Conservation (phyloP, 1,284 basidiomycete genomes). For the Phellopilus nigrolimitatus region DNA sequence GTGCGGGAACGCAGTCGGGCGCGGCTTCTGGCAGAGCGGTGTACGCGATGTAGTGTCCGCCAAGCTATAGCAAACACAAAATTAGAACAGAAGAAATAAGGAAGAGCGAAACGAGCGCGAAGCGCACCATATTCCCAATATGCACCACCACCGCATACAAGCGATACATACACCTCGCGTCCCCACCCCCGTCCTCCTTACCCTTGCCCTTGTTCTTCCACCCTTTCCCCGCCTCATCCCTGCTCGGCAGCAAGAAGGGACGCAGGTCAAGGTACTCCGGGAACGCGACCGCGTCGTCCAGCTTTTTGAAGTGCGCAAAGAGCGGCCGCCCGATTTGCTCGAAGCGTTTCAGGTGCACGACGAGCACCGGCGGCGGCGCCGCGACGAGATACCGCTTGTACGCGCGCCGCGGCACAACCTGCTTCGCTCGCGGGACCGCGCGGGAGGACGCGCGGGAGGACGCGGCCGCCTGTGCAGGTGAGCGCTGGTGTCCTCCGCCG, state of each 20-base stretch:
- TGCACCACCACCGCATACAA: constrained; percentile 87
- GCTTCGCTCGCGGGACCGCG: constrained; percentile 44
- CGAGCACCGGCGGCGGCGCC: constrained; percentile 80
- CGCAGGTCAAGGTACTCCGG: constrained; percentile 81
- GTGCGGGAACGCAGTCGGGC: not conserved
- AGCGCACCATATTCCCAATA: constrained; percentile 78
- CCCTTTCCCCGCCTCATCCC: constrained; percentile 50
- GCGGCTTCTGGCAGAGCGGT: constrained; percentile 48
- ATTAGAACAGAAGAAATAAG: constrained; percentile 8
- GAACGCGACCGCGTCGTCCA: constrained; percentile 86
- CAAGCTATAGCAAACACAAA: constrained; percentile 42
- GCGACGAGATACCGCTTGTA: constrained; percentile 93
- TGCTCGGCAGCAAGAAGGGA: constrained; percentile 82
- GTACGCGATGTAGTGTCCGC: constrained; percentile 83
- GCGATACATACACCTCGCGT: constrained; percentile 54
- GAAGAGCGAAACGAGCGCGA: constrained; percentile 11
- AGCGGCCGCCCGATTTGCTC: constrained; percentile 64
- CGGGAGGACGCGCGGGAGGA: constrained; percentile 2
- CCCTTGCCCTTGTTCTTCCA: constrained; percentile 28
- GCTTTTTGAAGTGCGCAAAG: constrained; percentile 71
- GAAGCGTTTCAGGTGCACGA: constrained; percentile 92
- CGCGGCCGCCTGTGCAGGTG: constrained; percentile 21
- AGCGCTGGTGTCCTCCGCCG: not conserved
- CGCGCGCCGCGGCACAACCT: constrained; percentile 73
- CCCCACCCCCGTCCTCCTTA: constrained; percentile 21